Evolutionary conservation across 2,329 filamentous ascomycete species (phyloP).

Genomic region (Aureobasidium sp.): DNA sequence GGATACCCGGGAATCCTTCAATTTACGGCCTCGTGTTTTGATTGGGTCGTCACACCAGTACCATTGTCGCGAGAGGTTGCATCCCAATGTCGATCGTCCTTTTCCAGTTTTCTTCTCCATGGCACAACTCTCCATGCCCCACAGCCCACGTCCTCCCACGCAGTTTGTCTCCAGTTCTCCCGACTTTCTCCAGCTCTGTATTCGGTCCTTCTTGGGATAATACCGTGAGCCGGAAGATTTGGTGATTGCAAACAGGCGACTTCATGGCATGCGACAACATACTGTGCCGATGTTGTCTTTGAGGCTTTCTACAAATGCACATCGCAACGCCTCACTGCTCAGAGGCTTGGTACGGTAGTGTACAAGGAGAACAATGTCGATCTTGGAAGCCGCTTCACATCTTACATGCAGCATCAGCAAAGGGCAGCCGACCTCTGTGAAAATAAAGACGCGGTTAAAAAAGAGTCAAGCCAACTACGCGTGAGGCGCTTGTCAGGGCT

Average conservation of each 20-base stretch:
- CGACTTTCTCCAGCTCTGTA: constrained; percentile 45
- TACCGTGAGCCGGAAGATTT: constrained; percentile 4
- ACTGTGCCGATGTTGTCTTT: background rate
- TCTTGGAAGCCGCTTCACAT: too few relatives aligned
- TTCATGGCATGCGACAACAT: background rate
- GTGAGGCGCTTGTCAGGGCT: constrained; percentile 9
- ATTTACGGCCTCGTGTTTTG: background rate
- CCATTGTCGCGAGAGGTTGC: constrained; percentile 3
- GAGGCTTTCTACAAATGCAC: background rate
- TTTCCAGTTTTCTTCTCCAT: constrained; percentile 9
- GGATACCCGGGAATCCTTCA: constrained; percentile 6
- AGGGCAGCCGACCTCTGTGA: background rate
- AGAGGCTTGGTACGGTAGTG: background rate
- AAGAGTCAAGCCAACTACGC: constrained; percentile 6
- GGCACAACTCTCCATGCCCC: constrained; percentile 16
- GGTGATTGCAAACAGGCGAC: background rate
- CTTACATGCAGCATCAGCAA: too few relatives aligned
- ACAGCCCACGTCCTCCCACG: constrained; percentile 30
- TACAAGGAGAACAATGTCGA: background rate
- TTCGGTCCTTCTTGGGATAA: constrained; percentile 15
- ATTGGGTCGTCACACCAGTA: background rate
- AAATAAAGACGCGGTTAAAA: background rate
- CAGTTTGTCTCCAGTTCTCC: constrained; percentile 46
- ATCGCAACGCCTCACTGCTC: background rate
- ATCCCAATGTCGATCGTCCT: constrained; percentile 3